Evolutionary conservation across 345 rosid genomes (phyloP).

Genomic region (Aquilaria malaccensis): DNA sequence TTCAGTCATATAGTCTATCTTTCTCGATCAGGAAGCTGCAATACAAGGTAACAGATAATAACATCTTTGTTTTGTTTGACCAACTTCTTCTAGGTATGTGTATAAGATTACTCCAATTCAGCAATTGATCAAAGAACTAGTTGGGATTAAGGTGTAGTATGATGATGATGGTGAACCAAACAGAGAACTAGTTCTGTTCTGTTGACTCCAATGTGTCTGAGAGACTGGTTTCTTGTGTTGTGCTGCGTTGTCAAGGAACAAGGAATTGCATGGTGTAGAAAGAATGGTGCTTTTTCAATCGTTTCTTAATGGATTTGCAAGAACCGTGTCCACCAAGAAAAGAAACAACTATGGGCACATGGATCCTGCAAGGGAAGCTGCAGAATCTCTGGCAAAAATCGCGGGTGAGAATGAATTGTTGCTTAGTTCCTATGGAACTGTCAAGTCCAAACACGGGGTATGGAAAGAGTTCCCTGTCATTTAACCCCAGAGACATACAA

Average conservation of each 20-base stretch:
- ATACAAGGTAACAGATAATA: no score
- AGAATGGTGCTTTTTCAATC: conserved; percentile 55
- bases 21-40: neutral
- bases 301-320: conserved; percentile 56
- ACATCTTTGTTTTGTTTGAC: no score
- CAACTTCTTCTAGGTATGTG: no score
- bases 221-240: no score
- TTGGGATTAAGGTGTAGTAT: no score
- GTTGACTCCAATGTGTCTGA: no score
- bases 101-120: no score
- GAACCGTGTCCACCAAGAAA: conserved; percentile 53
- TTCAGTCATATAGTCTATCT: conserved; percentile 7
- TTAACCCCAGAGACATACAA: conserved; percentile 41
- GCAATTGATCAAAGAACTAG: no score
- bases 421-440: conserved; percentile 47
- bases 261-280: conserved; percentile 12
- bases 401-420: conserved; percentile 61
- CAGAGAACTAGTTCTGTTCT: no score
- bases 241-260: no score
- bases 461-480: no score
- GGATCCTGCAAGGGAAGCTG: conserved; percentile 56
- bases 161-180: no score
- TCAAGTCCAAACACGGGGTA: conserved; percentile 37
- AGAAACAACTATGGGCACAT: conserved; percentile 19
- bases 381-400: conserved; percentile 54